Conservation (phyloP, 2,329 filamentous ascomycete genomes). For the Diaporthe australafricana region DNA sequence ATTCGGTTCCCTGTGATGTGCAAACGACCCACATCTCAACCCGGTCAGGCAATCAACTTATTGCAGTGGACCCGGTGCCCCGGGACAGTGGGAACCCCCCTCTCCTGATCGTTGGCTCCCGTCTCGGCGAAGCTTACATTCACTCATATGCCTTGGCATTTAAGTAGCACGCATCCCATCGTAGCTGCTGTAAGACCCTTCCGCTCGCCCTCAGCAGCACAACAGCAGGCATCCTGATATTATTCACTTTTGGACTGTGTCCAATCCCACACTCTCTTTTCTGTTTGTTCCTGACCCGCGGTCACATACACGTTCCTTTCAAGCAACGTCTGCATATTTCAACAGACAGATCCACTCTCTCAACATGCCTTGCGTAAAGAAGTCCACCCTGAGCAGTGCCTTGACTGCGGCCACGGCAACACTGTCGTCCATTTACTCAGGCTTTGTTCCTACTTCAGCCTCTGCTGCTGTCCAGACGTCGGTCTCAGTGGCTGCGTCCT, state of each 20-base stretch:
- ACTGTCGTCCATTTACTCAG: slow-evolving; percentile 29
- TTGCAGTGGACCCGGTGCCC: slow-evolving; percentile 13
- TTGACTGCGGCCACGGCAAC: slow-evolving; percentile 34
- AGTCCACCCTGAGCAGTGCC: slow-evolving; percentile 32
- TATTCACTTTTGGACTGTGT: slow-evolving; percentile 3
- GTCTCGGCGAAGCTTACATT: slow-evolving; percentile 14
- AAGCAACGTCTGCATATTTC: background rate
- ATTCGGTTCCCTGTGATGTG: background rate
- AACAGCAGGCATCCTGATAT: slow-evolving; percentile 8
- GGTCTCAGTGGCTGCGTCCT: background rate
- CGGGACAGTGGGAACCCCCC: background rate
- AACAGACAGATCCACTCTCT: background rate
- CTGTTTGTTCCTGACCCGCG: background rate
- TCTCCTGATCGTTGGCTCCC: slow-evolving; percentile 11
- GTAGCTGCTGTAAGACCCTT: no score
- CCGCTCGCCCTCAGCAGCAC: no score
- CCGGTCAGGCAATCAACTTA: slow-evolving; percentile 17
- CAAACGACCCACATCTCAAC: slow-evolving; percentile 1
- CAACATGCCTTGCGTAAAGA: slow-evolving; percentile 32
- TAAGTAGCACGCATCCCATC: background rate
- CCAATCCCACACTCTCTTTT: background rate
- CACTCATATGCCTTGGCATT: background rate
- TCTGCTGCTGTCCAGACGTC: background rate
- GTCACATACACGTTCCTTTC: slow-evolving; percentile 25
- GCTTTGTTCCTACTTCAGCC: background rate